Evolutionary conservation across 805 yeast genomes (phyloP).

Genomic region (Brettanomyces naardenensis): DNA sequence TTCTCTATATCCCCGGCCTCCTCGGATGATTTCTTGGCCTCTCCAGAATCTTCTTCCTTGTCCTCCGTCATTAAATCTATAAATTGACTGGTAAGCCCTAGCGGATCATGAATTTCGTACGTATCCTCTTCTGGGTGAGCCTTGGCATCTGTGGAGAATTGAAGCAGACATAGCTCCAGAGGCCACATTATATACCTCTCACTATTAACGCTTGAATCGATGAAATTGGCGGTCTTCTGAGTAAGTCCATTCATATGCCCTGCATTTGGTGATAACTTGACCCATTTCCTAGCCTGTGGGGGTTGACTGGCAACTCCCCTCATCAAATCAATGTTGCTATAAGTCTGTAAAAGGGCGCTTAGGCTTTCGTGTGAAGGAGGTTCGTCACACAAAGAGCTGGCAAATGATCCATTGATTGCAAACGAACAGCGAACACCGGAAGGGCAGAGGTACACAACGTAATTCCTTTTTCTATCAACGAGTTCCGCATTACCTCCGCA

Average conservation of each 20-base stretch:
- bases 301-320: background rate
- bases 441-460: constrained; percentile 44
- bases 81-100: constrained; percentile 23
- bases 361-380: constrained; percentile 36
- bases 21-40: background rate
- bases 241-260: constrained; percentile 64
- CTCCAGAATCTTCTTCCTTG: constrained; percentile 3
- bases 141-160: constrained; percentile 28
- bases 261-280: constrained; percentile 59
- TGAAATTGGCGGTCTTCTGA: constrained; percentile 50
- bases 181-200: constrained; percentile 68
- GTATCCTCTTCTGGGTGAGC: constrained; percentile 1
- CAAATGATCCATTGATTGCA: constrained; percentile 22
- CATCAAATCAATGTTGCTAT: constrained; percentile 20
- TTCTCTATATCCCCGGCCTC: too few species aligned
- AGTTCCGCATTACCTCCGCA: constrained; percentile 5
- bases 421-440: constrained; percentile 43
- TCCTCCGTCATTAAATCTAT: constrained; percentile 13
- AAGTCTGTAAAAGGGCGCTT: constrained; percentile 28
- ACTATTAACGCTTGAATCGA: constrained; percentile 27
- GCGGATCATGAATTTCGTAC: constrained; percentile 17
- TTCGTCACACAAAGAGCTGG: constrained; percentile 25
- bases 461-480: constrained; percentile 8
- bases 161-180: constrained; percentile 53
- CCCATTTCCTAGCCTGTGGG: constrained; percentile 37